Conservation (phyloP, 2,329 filamentous ascomycete species). For the Talaromyces sp. region DNA sequence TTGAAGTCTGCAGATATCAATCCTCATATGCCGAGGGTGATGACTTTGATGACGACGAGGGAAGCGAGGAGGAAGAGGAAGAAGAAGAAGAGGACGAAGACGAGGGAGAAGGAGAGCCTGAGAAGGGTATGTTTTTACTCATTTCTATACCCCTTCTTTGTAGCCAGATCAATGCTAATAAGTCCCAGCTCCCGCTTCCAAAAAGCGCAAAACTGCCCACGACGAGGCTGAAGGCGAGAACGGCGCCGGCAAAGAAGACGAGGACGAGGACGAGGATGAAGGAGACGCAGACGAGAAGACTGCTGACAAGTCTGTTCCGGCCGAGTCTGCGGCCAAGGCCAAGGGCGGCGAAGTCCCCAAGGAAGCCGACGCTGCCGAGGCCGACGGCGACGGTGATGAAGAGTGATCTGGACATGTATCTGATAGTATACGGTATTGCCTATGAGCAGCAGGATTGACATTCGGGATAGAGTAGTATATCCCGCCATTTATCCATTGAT, state of each 20-base stretch:
- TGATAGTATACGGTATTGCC: not conserved
- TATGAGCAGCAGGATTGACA: not conserved
- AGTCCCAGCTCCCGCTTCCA: conserved; percentile 10
- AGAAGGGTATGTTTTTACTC: conserved; percentile 3
- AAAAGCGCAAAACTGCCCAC: conserved; percentile 14
- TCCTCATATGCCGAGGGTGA: conserved; percentile 11
- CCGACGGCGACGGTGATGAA: conserved; percentile 13
- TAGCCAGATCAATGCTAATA: not conserved
- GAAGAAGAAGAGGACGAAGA: conserved; percentile 16
- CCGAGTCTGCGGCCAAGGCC: conserved; percentile 15
- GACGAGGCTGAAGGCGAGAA: conserved; percentile 32
- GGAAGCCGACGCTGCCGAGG: conserved; percentile 14
- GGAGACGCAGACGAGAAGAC: conserved; percentile 13
- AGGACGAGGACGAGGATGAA: conserved; percentile 15
- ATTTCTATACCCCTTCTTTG: not conserved
- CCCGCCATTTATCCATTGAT: not conserved
- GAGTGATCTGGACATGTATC: not conserved
- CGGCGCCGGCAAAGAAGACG: conserved; percentile 23
- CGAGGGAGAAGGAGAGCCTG: conserved; percentile 38
- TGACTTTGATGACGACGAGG: conserved; percentile 46
- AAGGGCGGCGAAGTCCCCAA: conserved; percentile 12
- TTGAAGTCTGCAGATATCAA: conserved; percentile 8
- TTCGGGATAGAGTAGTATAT: not conserved
- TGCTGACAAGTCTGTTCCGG: conserved; percentile 23
- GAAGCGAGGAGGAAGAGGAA: conserved; percentile 9